Base-by-base conservation (phyloP, 176 grass and related monocot genomes). In the Phragmites australis region DNA sequence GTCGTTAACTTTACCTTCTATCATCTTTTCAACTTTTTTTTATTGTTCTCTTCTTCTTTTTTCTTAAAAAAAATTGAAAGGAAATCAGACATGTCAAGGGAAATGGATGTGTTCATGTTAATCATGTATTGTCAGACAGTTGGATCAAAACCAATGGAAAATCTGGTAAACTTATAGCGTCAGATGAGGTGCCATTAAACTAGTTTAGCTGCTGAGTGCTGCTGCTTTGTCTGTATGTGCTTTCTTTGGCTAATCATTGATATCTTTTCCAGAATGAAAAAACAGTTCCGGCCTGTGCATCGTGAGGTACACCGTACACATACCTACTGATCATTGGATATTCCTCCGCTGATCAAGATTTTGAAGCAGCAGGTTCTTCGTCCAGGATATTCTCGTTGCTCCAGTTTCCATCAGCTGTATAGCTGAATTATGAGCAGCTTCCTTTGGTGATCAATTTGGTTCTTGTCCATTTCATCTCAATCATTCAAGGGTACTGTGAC, bases 51-150 rank as follows among this genome's bases (percentile, higher is more conserved):
- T 6, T 53, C 64, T 47, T 25, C 7, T 4, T 40, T 7, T 66
- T 64, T 74, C 3, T 18, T 40, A 46, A 46, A 5, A n/a, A 65
- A 81, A 55, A 49, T 56, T 22, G 17, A 72, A 85, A 66, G 42
- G 34, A 64, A 75, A 79, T 86, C 53, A 70, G 73, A 83, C 73
- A 73, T 75, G 16, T 42, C 0, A 56, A 70, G 40, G 60, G 63
- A 72, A 76, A 47, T 30, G 50, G 60, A 4, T 13, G 22, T 62
- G 15, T 22, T 53, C 13, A 11, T 67, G 48, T 37, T 53, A 50
- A 52, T 63, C 29, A 34, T 86, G 21, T 55, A 68, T 51, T 61
- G 8, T 42, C 32, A 50, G 9, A 58, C 76, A 37, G 10, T 68
- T 50, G 23, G 55, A 19, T 58, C 71, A 39, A 56, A 31, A 13